Percentiles rank a stretch among this genome's conserved stretches.
These are phyloP conservation scores for Eucalyptus coolabah DNA, from an alignment of 345 rosid genomes.

Conservation along the genomic window DNA sequence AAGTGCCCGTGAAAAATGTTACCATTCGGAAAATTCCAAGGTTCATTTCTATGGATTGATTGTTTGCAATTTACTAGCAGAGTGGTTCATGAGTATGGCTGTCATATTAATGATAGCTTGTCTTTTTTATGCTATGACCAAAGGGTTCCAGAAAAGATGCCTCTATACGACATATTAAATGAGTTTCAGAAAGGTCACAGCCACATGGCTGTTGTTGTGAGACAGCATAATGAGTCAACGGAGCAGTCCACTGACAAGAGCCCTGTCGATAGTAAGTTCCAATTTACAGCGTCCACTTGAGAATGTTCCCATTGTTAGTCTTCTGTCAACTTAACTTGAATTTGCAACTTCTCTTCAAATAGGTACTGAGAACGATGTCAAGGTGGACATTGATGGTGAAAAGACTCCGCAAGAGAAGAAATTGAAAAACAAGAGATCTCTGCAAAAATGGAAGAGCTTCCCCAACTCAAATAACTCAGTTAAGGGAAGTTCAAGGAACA, in stretches of 20 bases:
- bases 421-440: conserved; percentile 43
- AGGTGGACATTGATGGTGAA: conserved; percentile 47
- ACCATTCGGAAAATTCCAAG: conserved; percentile 90
- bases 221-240: conserved; percentile 21
- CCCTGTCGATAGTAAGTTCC: conserved; percentile 19
- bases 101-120: background rate
- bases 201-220: conserved; percentile 95
- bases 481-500: conserved; percentile 37
- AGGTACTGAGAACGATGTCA: conserved; percentile 43
- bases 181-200: conserved; percentile 99
- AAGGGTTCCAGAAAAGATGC: conserved; percentile 71
- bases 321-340: background rate
- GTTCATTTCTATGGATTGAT: conserved; percentile 10
- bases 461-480: conserved; percentile 20
- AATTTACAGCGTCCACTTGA: background rate
- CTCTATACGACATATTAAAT: conserved; percentile 89
- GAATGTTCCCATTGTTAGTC: background rate
- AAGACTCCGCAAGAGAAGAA: conserved; percentile 30
- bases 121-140: background rate
- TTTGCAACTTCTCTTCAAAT: background rate
- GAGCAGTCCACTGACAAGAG: conserved; percentile 4
- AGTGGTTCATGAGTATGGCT: background rate
- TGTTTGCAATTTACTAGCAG: background rate
- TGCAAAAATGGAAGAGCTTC: conserved; percentile 83
- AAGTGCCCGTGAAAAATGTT: conserved; percentile 68